Percentiles rank a stretch among this genome's conserved stretches.
phyloP scores from a whole-genome alignment of 2,329 filamentous ascomycete species.

The Rhynchosporium secalis region DNA sequence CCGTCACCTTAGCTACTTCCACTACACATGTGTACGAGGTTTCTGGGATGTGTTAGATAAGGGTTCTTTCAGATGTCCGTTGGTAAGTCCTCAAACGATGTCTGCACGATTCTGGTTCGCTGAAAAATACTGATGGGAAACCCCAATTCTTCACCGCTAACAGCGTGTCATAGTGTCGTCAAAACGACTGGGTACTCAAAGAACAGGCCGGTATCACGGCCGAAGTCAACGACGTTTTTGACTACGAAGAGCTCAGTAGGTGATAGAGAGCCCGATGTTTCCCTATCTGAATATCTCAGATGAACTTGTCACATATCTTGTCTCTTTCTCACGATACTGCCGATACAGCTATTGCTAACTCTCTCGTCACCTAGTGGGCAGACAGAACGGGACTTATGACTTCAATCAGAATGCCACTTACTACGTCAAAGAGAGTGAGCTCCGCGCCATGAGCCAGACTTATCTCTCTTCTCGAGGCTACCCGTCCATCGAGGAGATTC shows the following conservation, averaged over 20 bases:
- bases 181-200: not conserved
- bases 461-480: not conserved
- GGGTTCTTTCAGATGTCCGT: not conserved
- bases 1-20: not conserved
- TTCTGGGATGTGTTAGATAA: not conserved
- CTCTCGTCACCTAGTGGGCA: no score
- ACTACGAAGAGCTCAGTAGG: not conserved
- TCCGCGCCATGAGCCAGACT: not conserved
- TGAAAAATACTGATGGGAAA: no score
- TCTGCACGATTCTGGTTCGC: no score
- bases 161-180: not conserved
- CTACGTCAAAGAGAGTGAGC: not conserved
- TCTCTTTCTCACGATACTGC: no score
- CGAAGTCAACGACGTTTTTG: not conserved
- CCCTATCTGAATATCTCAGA: not conserved
- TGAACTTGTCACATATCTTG: no score
- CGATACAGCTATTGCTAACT: no score
- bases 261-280: not conserved
- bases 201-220: not conserved
- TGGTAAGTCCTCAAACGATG: not conserved
- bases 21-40: not conserved
- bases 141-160: not conserved
- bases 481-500: not conserved
- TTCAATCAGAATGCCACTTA: not conserved
- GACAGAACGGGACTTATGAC: no score